phyloP scores from a whole-genome alignment of 2,329 filamentous ascomycete genomes.

The Volutella citrinella region DNA sequence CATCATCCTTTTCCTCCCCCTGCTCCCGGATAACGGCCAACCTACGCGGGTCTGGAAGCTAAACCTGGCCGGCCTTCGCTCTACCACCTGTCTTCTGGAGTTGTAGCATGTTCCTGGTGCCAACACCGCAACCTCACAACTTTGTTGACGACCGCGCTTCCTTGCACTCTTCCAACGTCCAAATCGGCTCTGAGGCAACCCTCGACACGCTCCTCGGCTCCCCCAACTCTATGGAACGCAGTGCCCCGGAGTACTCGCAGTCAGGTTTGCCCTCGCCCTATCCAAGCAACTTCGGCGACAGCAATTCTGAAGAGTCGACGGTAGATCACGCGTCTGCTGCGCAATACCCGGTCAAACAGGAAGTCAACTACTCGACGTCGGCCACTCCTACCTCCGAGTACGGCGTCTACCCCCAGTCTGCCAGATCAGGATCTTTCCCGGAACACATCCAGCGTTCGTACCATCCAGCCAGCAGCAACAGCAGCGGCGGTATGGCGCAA shows the following conservation, averaged over 20 bases:
- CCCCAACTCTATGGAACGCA: conserved; percentile 53
- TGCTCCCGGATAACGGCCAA: conserved; percentile 27
- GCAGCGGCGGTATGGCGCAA: conserved; percentile 92
- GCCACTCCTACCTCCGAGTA: conserved; percentile 89
- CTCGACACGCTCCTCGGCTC: conserved; percentile 22
- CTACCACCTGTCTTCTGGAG: conserved; percentile 28
- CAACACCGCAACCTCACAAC: conserved; percentile 31
- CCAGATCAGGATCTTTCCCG: conserved; percentile 80
- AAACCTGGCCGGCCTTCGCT: conserved; percentile 29
- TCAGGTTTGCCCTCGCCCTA: conserved; percentile 81
- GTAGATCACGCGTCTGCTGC: conserved; percentile 94
- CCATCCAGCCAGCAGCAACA: conserved; percentile 72
- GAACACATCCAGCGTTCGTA: conserved; percentile 86
- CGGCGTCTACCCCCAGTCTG: conserved; percentile 70
- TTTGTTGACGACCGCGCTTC: conserved; percentile 26
- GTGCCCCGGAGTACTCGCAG: conserved; percentile 76
- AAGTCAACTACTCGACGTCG: conserved; percentile 73
- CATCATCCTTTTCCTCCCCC: conserved; percentile 25
- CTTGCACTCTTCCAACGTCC: conserved; percentile 18
- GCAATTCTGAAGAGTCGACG: conserved; percentile 79
- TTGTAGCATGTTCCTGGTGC: conserved; percentile 33
- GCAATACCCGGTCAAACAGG: conserved; percentile 80
- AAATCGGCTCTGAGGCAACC: conserved; percentile 25
- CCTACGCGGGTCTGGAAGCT: conserved; percentile 30
- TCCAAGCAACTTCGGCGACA: conserved; percentile 62